These are phyloP conservation scores for Trichocladium antarcticum DNA, from an alignment of 495 filamentous ascomycete species.

Conservation along the genomic window DNA sequence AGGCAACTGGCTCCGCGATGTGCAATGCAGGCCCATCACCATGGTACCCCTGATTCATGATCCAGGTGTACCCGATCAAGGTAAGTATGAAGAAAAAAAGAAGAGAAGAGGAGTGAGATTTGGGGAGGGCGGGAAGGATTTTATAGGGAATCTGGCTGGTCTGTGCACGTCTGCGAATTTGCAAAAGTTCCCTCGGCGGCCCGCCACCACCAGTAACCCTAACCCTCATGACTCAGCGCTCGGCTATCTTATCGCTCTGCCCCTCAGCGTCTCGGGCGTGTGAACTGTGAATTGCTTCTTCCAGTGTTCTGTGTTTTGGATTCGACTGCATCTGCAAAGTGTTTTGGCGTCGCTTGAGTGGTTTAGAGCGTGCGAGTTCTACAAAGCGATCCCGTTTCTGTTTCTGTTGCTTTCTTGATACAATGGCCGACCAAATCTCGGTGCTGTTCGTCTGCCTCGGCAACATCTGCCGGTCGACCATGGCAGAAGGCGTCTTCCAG, in stretches of 20 bases:
- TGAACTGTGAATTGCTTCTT: not conserved
- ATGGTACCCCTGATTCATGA: slow-evolving; percentile 23
- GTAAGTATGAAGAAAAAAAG: slow-evolving; percentile 31
- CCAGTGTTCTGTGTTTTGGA: not conserved
- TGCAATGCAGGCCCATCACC: slow-evolving; percentile 29
- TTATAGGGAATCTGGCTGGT: slow-evolving; percentile 10
- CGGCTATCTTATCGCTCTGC: not conserved
- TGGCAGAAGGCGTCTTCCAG: slow-evolving; percentile 91
- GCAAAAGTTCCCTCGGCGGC: not conserved
- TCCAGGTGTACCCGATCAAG: slow-evolving; percentile 25
- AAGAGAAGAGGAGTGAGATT: slow-evolving; percentile 13
- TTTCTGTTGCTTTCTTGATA: not conserved
- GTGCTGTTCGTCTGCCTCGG: slow-evolving; percentile 94
- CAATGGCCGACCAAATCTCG: slow-evolving; percentile 41
- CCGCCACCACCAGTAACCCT: not conserved
- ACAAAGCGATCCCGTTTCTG: too few species aligned
- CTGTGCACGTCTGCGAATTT: slow-evolving; percentile 17
- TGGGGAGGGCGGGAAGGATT: not conserved
- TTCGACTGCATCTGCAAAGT: not conserved
- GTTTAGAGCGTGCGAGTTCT: too few species aligned
- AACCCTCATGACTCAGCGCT: slow-evolving; percentile 2
- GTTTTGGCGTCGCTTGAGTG: not conserved
- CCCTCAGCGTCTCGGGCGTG: not conserved
- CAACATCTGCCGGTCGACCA: slow-evolving; percentile 90
- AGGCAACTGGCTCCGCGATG: slow-evolving; percentile 24